A percentile compares a stretch with the other conserved stretches of the same genome.
phyloP scores from a whole-genome alignment of 2,329 filamentous ascomycete genomes.

The Ascochyta clinopodiicola region DNA sequence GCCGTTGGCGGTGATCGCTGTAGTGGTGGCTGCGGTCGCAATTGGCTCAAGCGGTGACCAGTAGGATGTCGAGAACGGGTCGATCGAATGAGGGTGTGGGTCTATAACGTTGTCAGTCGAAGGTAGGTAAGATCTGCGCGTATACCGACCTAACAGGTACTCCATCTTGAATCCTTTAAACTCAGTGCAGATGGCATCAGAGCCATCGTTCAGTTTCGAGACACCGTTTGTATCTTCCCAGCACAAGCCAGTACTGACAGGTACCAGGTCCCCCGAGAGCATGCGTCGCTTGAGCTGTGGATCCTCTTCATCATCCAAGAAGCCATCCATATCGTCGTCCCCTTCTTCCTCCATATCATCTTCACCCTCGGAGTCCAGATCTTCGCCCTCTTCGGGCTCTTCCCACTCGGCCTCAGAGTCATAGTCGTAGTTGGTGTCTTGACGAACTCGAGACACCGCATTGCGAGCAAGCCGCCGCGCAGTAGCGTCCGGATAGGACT shows the following conservation, averaged over 20 bases:
- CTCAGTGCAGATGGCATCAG: constrained; percentile 55
- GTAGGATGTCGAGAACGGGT: constrained; percentile 84
- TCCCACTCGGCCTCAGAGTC: constrained; percentile 87
- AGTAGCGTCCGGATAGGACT: constrained; percentile 57
- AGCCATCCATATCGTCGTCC: constrained; percentile 88
- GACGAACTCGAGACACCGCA: constrained; percentile 63
- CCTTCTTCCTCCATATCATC: constrained; percentile 73
- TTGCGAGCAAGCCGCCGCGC: constrained; percentile 58
- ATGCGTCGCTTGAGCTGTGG: constrained; percentile 62
- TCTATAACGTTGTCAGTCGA: constrained; percentile 42
- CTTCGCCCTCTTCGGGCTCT: constrained; percentile 75
- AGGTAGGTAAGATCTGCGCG: neutral
- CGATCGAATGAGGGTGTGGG: constrained; percentile 66
- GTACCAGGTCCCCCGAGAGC: constrained; percentile 72
- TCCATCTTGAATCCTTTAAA: constrained; percentile 73
- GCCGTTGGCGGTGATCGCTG: constrained; percentile 26
- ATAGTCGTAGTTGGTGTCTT: constrained; percentile 77
- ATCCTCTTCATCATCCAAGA: constrained; percentile 83
- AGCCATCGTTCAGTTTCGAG: constrained; percentile 54
- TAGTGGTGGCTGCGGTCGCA: constrained; percentile 11
- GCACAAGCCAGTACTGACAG: constrained; percentile 79
- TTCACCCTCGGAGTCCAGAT: constrained; percentile 69
- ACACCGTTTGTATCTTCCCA: constrained; percentile 69
- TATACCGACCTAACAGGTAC: constrained; percentile 69
- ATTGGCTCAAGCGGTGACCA: constrained; percentile 62